A percentile compares a stretch with the other conserved stretches of the same genome.
These are phyloP conservation scores for Paragyromitra xinjiangensis DNA, from an alignment of 495 filamentous ascomycete species.

Conservation along the genomic window DNA sequence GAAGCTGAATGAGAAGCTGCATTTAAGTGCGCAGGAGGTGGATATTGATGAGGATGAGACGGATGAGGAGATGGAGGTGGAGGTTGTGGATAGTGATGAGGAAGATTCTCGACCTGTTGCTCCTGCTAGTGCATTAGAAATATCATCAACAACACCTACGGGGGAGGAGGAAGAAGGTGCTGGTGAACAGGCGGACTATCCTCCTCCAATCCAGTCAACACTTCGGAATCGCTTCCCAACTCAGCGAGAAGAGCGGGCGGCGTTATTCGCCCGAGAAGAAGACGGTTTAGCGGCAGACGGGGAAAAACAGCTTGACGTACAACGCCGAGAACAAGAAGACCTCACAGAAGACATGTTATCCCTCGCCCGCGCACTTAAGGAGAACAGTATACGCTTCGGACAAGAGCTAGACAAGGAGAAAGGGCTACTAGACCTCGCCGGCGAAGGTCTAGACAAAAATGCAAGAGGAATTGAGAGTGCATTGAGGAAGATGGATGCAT, in stretches of 20 bases:
- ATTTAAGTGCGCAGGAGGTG: not conserved
- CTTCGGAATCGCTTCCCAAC: constrained; percentile 35
- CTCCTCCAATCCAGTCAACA: constrained; percentile 7
- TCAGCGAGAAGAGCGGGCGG: not conserved
- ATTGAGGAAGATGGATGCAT: constrained; percentile 68
- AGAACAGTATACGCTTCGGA: constrained; percentile 73
- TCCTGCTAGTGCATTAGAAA: too few relatives aligned
- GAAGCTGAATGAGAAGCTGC: constrained; percentile 40
- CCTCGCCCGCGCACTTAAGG: constrained; percentile 80
- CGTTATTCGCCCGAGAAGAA: not conserved
- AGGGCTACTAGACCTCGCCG: constrained; percentile 71
- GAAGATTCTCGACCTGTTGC: not conserved
- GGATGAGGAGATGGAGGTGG: constrained; percentile 11
- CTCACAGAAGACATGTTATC: constrained; percentile 78
- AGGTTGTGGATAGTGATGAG: constrained; percentile 6
- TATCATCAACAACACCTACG: not conserved
- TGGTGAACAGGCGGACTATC: not conserved
- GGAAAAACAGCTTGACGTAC: constrained; percentile 74
- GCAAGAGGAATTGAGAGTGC: constrained; percentile 76
- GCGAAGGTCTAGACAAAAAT: constrained; percentile 77
- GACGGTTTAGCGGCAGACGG: constrained; percentile 20
- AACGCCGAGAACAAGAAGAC: constrained; percentile 80
- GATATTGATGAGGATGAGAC: constrained; percentile 8
- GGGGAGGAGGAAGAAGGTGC: not conserved
- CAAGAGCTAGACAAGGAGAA: constrained; percentile 74